Evolutionary conservation across 2,329 filamentous ascomycete genomes (phyloP), one percentile per base, ranked within the genome.

Genomic region (Pseudogymnoascus sp.): DNA sequence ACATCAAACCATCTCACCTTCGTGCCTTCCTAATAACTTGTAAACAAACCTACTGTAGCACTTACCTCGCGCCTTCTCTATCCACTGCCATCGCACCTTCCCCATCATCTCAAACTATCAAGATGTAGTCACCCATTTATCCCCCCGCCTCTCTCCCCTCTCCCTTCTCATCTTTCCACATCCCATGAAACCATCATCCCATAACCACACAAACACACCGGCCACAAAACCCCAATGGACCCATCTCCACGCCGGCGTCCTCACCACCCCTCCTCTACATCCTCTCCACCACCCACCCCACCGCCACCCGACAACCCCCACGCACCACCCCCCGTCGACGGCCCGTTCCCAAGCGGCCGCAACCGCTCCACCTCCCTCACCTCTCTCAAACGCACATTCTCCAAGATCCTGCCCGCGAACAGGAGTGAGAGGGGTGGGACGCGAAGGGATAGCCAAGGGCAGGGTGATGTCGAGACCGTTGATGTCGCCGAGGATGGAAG

Each of bases 381-480:
- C 5, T 40, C 37, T 8, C 37, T 40, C 7, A 40, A 40, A 40
- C 37, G 37, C 7, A 40, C 37, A 16, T 40, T 40, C 37, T 40
- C 37, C 14, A 40, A 40, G 38, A 23, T 62, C 37, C 37, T 50
- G 14, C 60, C 60, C 2, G 31, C 35, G 7, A 62, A 62, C 21
- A 38, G 60, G 14, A 50, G 33, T 3, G 60, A 62, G 37, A n/a
- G 60, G 11, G 60, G 60, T 21, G 33, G 38, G 7, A 62, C 60
- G 1, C 6, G 59, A 23, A 14, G 61, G 11, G 31, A 62, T 12
- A 21, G 21, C n/a, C 28, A n/a, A 2, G n/a, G 11, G 2, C 11
- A 10, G 14, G 42, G 25, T 38, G 61, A 21, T 14, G 40, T 33
- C 21, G 23, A 38, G 4, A 37, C 28, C 0, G 28, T 33, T 33